These are phyloP conservation scores for Grosmannia huntii DNA, from an alignment of 2,329 filamentous ascomycete species.

Conservation along the genomic window DNA sequence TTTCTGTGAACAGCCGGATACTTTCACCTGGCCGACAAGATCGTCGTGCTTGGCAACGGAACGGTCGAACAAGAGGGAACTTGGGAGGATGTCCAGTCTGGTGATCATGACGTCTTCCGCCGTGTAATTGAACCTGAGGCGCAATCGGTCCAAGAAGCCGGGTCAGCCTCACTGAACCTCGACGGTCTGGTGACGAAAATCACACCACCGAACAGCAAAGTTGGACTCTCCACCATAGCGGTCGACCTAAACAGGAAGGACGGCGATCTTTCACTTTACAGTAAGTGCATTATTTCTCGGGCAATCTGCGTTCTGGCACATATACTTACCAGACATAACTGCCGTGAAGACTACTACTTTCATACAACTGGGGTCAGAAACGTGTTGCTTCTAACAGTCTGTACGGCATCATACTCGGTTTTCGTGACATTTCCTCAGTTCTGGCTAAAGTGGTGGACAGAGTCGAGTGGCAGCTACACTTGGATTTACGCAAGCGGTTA, in stretches of 20 bases:
- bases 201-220: neutral
- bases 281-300: constrained; percentile 10
- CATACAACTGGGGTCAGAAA: constrained; percentile 12
- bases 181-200: too few relatives aligned
- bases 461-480: constrained; percentile 12
- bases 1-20: constrained; percentile 10
- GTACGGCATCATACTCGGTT: constrained; percentile 17
- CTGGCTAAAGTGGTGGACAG: constrained; percentile 28
- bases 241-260: constrained; percentile 15
- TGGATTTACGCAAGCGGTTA: constrained; percentile 25
- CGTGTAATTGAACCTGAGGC: neutral
- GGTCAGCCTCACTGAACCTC: neutral
- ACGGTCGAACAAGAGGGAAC: constrained; percentile 24
- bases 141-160: neutral
- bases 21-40: constrained; percentile 26
- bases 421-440: constrained; percentile 25
- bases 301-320: constrained; percentile 1
- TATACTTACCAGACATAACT: neutral
- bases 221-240: neutral
- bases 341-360: neutral
- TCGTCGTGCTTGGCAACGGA: constrained; percentile 25
- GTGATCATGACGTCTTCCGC: neutral
- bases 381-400: constrained; percentile 15
- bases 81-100: constrained; percentile 21
- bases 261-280: constrained; percentile 24